phyloP scores from a whole-genome alignment of 208 protist genomes.

The Acanthamoeba royreba region DNA sequence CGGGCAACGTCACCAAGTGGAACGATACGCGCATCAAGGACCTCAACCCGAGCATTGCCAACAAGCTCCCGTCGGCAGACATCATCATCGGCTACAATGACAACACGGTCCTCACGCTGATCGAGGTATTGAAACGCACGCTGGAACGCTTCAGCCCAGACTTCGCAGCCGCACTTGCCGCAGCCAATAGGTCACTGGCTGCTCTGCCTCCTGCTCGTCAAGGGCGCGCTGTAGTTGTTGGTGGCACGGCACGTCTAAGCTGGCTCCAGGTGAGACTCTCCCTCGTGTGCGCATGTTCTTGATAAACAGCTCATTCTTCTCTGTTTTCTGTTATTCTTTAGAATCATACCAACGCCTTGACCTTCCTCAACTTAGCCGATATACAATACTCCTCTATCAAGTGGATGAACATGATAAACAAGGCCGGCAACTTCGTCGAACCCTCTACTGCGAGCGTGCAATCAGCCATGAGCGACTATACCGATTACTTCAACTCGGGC shows the following conservation, averaged over 20 bases:
- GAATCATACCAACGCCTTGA: not conserved
- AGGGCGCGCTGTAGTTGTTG: not conserved
- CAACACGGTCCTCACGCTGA: not conserved
- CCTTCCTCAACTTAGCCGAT: not conserved
- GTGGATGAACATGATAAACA: constrained; percentile 27
- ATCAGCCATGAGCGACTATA: not conserved
- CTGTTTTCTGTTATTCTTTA: not conserved
- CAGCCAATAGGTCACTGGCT: not conserved
- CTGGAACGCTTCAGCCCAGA: not conserved
- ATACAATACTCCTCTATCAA: not conserved
- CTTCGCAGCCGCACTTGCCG: not conserved
- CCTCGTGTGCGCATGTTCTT: too few species aligned
- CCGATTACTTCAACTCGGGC: not conserved
- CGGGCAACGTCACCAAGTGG: constrained; percentile 17
- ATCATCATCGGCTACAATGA: constrained; percentile 13
- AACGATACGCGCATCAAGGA: not conserved
- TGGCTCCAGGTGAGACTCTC: not conserved
- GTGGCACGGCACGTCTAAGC: not conserved
- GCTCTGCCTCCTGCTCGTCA: not conserved
- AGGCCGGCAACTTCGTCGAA: not conserved
- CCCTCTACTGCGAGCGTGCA: not conserved
- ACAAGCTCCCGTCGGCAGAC: not conserved
- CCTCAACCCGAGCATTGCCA: not conserved
- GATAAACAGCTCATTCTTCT: not conserved
- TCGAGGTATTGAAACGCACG: not conserved